These are phyloP conservation scores for Carpinus fangiana DNA, from an alignment of 306 rosid species.

Conservation along the genomic window DNA sequence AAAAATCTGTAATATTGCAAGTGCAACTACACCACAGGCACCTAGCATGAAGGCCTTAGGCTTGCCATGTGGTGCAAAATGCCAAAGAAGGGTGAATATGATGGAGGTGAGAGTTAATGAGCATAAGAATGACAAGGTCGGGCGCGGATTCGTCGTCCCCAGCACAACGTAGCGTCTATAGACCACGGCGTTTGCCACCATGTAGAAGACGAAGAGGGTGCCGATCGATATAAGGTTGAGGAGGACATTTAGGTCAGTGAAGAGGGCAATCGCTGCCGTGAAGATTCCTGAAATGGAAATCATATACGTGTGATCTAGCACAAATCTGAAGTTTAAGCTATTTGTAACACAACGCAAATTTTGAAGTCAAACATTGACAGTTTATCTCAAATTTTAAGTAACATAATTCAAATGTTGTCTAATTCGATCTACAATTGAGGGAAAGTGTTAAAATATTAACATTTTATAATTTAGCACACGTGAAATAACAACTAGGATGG, in stretches of 20 bases:
- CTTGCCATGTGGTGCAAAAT: conserved; percentile 51
- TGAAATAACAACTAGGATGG: conserved; percentile 14
- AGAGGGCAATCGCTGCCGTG: conserved; percentile 84
- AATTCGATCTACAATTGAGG: too few relatives aligned
- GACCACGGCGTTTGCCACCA: conserved; percentile 92
- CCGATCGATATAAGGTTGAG: conserved; percentile 84
- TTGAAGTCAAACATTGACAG: too few relatives aligned
- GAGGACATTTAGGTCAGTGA: conserved; percentile 72
- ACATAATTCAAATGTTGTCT: too few relatives aligned
- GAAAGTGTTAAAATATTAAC: too few relatives aligned
- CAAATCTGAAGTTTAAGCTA: too few relatives aligned
- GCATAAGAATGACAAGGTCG: conserved; percentile 82
- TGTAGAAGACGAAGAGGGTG: conserved; percentile 94
- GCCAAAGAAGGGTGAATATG: conserved; percentile 74
- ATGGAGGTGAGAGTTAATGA: conserved; percentile 58
- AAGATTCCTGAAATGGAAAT: conserved; percentile 69
- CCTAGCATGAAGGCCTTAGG: conserved; percentile 54
- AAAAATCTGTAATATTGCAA: conserved; percentile 55
- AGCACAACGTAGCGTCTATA: conserved; percentile 71
- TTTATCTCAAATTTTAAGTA: too few relatives aligned
- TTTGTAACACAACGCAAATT: too few relatives aligned
- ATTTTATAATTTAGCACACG: too few relatives aligned
- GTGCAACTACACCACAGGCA: conserved; percentile 47
- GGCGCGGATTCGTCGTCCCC: conserved; percentile 79
- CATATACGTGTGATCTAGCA: conserved; percentile 11